Conservation (phyloP, 768 basidiomycete genomes). For the Tulasnella calospora region DNA sequence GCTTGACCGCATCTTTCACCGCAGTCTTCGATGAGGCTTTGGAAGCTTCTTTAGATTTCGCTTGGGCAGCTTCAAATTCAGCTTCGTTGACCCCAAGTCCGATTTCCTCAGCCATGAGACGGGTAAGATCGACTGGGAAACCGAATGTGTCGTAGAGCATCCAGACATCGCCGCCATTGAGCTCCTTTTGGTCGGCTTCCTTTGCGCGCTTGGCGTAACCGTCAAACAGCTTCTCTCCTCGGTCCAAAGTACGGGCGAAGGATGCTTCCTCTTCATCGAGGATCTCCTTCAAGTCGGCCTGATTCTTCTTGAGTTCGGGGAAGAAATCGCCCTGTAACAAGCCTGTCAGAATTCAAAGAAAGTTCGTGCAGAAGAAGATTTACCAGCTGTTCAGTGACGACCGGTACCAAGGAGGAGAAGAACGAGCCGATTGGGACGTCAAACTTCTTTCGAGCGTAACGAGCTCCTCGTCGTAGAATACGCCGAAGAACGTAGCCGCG, state of each 20-base stretch:
- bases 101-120: conserved; percentile 94
- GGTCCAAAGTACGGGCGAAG: conserved; percentile 93
- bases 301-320: conserved; percentile 84
- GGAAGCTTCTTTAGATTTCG: conserved; percentile 84
- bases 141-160: conserved; percentile 96
- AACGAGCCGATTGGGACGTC: conserved; percentile 88
- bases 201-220: conserved; percentile 70
- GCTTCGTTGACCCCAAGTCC: conserved; percentile 76
- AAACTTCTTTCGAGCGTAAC: conserved; percentile 93
- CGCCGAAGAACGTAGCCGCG: conserved; percentile 95
- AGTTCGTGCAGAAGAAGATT: conserved; percentile 31
- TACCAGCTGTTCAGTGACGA: conserved; percentile 85
- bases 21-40: conserved; percentile 76
- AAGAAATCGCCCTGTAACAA: conserved; percentile 67
- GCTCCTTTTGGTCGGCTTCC: conserved; percentile 55
- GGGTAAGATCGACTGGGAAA: conserved; percentile 94
- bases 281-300: conserved; percentile 85
- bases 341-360: conserved; percentile 22
- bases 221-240: conserved; percentile 94
- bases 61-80: conserved; percentile 86
- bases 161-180: conserved; percentile 94
- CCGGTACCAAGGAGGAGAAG: conserved; percentile 88
- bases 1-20: conserved; percentile 64
- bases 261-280: conserved; percentile 97
- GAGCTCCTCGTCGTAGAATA: conserved; percentile 87